These are phyloP conservation scores for Hanseniaspora gamundiae DNA, from an alignment of 1,139 yeast species.

Conservation along the genomic window DNA sequence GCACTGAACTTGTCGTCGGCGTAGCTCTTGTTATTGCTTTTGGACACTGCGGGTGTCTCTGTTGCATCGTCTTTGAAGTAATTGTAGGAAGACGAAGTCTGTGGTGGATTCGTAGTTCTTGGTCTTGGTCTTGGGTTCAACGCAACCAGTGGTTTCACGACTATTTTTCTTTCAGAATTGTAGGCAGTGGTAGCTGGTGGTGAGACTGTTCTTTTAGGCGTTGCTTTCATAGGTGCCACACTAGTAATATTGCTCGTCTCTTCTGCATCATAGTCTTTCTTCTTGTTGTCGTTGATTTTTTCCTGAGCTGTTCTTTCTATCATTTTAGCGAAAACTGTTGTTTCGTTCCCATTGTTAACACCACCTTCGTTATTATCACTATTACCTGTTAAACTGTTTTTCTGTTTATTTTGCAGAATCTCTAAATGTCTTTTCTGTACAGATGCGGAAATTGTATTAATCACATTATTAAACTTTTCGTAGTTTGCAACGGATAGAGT, in stretches of 20 bases:
- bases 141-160: not conserved
- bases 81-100: not conserved
- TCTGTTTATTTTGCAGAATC: constrained; percentile 9
- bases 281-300: not conserved
- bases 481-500: constrained; percentile 33
- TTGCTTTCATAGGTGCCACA: not conserved
- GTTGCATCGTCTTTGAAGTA: not conserved
- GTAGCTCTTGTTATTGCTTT: not conserved
- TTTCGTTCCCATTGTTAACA: not conserved
- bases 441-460: constrained; percentile 27
- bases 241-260: not conserved
- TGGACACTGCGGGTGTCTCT: constrained; percentile 1
- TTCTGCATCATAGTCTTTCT: not conserved
- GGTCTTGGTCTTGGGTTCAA: not conserved
- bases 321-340: no score
- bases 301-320: not conserved
- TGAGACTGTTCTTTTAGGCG: no score
- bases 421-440: constrained; percentile 28
- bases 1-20: not conserved
- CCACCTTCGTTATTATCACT: not conserved
- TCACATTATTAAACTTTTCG: constrained; percentile 25
- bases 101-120: not conserved
- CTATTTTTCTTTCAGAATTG: not conserved
- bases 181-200: not conserved
- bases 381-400: not conserved